Base-by-base conservation (phyloP, 2,329 filamentous ascomycete species). In the Scorias spongiosa region DNA sequence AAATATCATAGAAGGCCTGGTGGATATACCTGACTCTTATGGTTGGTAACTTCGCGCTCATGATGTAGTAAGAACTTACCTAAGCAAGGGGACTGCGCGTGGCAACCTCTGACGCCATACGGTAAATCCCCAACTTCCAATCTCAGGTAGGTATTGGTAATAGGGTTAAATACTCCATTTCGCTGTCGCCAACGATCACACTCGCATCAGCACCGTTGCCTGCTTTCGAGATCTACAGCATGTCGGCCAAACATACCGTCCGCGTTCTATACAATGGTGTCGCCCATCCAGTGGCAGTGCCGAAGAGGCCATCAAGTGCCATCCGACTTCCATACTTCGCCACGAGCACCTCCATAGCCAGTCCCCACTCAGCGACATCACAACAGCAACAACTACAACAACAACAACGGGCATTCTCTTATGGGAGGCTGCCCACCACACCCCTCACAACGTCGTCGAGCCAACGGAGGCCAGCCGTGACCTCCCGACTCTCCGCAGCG, bases 401-500 rank as follows among this genome's bases (percentile, higher is more conserved):
- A 28, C 38, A 40, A 20, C 38, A 18, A 18, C 14, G 20, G 5
- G 12, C 18, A 4, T 40, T 36, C 32, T 36, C 32, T 11, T 14
- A 12, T 7, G 41, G 55, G 44, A 42, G 48, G 15, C 46, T 52
- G 38, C 49, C 46, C 46, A 28, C 48, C 17, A 49, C 45, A 11
- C 40, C 52, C 12, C 44, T 57, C 8, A 53, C 51, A 11, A 42
- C 55, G n/a, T 53, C 55, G 20, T 40, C 37, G 29, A 41, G 45
- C 14, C 43, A 45, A 40, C 51, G 51, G 26, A 45, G 55, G 38
- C 56, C 55, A n/a, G 49, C 49, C 2, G 20, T 57, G 12, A 41
- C 43, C 14, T 51, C 51, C 11, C 47, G 46, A n/a, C 47, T 40
- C 39, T 52, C 53, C 14, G 44, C 49, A 2, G 40, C 41, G 18